Evolutionary conservation across 768 basidiomycete genomes (phyloP).

Genomic region (Albatrellus ellisii): DNA sequence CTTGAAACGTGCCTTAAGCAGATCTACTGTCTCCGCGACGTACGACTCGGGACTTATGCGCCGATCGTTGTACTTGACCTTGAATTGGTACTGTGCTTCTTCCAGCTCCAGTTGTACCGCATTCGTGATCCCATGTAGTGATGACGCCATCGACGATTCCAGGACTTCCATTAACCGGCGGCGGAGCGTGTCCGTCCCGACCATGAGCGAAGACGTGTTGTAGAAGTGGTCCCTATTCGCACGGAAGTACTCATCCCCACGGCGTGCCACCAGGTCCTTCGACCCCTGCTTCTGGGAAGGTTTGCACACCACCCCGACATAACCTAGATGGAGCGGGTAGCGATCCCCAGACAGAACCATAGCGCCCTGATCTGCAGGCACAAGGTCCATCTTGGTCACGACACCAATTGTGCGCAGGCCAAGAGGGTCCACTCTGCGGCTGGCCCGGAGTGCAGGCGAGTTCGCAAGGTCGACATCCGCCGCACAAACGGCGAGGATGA

Average conservation of each 20-base stretch:
- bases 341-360: slow-evolving; percentile 75
- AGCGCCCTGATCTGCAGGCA: slow-evolving; percentile 77
- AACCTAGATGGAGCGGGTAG: slow-evolving; percentile 95
- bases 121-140: slow-evolving; percentile 91
- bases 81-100: slow-evolving; percentile 97
- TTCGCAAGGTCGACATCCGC: slow-evolving; percentile 99
- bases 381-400: slow-evolving; percentile 98
- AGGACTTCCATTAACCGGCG: slow-evolving; percentile 92
- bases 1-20: slow-evolving; percentile 82
- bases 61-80: slow-evolving; percentile 95
- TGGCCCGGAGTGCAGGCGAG: slow-evolving; percentile 88
- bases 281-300: slow-evolving; percentile 41
- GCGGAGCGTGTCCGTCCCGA: slow-evolving; percentile 84
- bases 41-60: slow-evolving; percentile 93
- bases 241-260: slow-evolving; percentile 59
- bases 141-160: slow-evolving; percentile 95
- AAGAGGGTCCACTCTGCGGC: slow-evolving; percentile 87
- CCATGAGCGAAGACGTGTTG: slow-evolving; percentile 55
- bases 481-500: slow-evolving; percentile 96
- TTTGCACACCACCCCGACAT: slow-evolving; percentile 94
- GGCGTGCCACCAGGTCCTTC: slow-evolving; percentile 38
- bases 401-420: slow-evolving; percentile 95
- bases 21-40: slow-evolving; percentile 93
- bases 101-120: slow-evolving; percentile 96
- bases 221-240: slow-evolving; percentile 50